phyloP scores from a whole-genome alignment of 1,284 basidiomycete species.

The Takashimella tepidaria region DNA sequence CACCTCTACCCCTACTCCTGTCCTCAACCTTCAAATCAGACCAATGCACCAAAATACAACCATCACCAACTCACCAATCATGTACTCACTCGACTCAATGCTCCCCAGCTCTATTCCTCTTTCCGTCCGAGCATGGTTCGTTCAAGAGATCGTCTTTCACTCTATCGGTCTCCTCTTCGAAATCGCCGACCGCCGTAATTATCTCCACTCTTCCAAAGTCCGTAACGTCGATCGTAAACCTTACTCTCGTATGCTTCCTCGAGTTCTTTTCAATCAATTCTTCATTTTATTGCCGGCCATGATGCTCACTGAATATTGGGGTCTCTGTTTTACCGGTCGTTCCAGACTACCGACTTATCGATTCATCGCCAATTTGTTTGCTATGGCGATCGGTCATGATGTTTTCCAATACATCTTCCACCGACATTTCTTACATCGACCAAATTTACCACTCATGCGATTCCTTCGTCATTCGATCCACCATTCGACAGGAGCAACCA shows the following conservation, averaged over 20 bases:
- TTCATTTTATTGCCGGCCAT: not conserved
- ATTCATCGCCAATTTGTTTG: not conserved
- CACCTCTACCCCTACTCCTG: too few relatives aligned
- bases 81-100: not conserved
- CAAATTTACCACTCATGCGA: not conserved
- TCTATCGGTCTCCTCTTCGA: not conserved
- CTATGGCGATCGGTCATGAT: slow-evolving; percentile 2
- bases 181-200: not conserved
- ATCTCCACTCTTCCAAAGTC: not conserved
- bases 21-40: too few relatives aligned
- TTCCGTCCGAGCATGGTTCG: slow-evolving; percentile 1
- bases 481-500: not conserved
- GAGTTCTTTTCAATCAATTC: slow-evolving; percentile 1
- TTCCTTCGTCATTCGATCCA: not conserved
- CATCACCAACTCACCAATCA: too few relatives aligned
- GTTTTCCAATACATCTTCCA: slow-evolving; percentile 1
- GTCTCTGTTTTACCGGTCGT: not conserved
- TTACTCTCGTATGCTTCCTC: not conserved
- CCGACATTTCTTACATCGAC: not conserved
- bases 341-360: not conserved
- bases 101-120: not conserved
- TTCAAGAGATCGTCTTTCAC: slow-evolving; percentile 2
- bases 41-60: too few relatives aligned
- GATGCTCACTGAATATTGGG: not conserved
- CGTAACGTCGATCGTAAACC: not conserved